These are phyloP conservation scores for Alternaria tenuissima DNA, from an alignment of 2,329 filamentous ascomycete species.

Conservation along the genomic window DNA sequence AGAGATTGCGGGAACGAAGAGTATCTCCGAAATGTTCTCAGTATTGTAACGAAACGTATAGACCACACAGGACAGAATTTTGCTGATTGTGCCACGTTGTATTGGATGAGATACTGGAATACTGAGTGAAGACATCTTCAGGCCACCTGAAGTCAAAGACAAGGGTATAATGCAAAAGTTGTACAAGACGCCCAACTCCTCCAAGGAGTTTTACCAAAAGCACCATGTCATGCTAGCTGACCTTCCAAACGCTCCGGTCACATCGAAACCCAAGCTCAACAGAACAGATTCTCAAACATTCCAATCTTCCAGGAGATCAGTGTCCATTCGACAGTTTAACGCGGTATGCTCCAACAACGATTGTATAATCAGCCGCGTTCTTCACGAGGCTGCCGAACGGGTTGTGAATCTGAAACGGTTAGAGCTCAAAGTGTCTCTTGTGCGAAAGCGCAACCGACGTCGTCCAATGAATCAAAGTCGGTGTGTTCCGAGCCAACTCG, in stretches of 20 bases:
- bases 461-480: not conserved
- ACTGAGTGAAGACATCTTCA: not conserved
- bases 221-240: not conserved
- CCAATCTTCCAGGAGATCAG: not conserved
- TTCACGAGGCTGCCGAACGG: not conserved
- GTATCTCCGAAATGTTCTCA: too few species aligned
- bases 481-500: not conserved
- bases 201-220: not conserved
- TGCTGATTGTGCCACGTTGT: not conserved
- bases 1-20: too few species aligned
- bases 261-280: not conserved
- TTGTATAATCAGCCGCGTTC: not conserved
- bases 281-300: accelerated
- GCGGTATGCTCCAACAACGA: not conserved
- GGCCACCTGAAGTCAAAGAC: not conserved
- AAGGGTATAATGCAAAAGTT: not conserved
- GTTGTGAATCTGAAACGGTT: not conserved
- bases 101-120: not conserved
- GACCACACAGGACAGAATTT: too few species aligned
- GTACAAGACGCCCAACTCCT: not conserved
- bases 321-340: accelerated
- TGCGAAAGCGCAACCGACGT: too few species aligned
- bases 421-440: not conserved
- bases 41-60: too few species aligned
- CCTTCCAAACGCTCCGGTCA: not conserved